Evolutionary conservation across 78 protist species (phyloP).

Genomic region (Pigoraptor vietnamica): DNA sequence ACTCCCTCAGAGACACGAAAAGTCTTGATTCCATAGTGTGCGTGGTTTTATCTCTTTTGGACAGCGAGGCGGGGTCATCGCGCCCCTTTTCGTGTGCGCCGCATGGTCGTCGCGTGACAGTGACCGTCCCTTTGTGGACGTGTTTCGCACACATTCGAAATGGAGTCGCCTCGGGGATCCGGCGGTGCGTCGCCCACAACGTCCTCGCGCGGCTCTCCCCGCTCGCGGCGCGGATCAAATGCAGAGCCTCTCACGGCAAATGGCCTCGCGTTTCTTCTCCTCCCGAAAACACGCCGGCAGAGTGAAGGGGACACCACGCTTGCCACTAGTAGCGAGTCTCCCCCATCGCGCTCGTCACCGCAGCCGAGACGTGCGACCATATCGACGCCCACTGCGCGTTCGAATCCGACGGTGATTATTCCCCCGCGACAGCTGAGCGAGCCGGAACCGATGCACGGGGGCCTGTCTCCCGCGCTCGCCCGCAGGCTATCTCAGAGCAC

Average conservation of each 20-base stretch:
- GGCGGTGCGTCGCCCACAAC: neutral
- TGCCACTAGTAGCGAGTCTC: neutral
- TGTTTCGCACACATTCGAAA: neutral
- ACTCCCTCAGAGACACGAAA: no score
- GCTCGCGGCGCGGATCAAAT: neutral
- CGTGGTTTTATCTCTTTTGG: no score
- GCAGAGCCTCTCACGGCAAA: neutral
- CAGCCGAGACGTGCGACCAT: neutral
- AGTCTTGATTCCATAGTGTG: no score
- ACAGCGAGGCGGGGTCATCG: no score
- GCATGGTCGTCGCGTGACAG: no score
- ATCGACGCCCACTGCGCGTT: neutral
- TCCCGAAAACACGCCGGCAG: neutral
- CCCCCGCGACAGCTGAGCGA: neutral
- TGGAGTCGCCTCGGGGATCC: neutral
- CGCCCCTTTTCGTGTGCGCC: no score
- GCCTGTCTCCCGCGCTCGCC: neutral
- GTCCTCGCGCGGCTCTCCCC: neutral
- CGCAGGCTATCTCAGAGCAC: neutral
- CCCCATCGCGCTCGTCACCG: neutral
- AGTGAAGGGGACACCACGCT: neutral
- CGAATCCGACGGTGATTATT: neutral
- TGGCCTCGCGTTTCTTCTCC: neutral
- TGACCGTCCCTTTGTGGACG: no score
- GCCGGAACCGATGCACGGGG: neutral